Evolutionary conservation across 2,329 filamentous ascomycete species (phyloP), one percentile per base, ranked within the genome.

Genomic region (Orbilia ellipsospora): DNA sequence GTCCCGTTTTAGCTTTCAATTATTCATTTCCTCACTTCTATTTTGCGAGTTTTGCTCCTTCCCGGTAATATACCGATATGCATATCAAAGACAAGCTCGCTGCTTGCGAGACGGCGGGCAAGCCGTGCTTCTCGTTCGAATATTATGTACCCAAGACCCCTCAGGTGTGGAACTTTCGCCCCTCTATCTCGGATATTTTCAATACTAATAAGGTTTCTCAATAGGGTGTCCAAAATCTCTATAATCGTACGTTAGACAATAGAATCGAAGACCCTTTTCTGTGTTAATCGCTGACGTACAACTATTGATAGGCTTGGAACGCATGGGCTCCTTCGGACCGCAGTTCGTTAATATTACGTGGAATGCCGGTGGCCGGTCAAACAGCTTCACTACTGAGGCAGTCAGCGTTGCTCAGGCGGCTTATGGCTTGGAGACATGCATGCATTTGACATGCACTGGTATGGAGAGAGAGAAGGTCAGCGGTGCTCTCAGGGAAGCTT

Each of bases 131-230:
- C 86, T 99, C 95, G 74, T 99, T 99, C 85, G 95, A 99, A 83
- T 99, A 97, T 87, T 99, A 99, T 84, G 95, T 95, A 61, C 95
- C 95, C 45, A 99, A 99, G 86, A 99, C 95, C 6, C 91, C 92
- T 10, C 92, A 95, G 82, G 83, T 84, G 16, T 51, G 28, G 42
- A n/a, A n/a, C n/a, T n/a, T n/a, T 40, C 55, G 64, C 57, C 23
- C 62, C 6, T 16, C 40, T 45, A 12, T 48, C 40, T 13, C 10
- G 36, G 60, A 36, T 50, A 23, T 67, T 57, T 8, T 60, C 50
- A 55, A 64, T 77, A 80, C 61, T 77, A 44, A 72, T 82, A 10
- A 23, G 36, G 28, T 31, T 7, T 8, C 5, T 36, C 28, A 12
- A 50, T 52, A 80, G 84, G 95, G 95, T 87, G 94, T 99, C 12